A percentile compares a stretch with the other conserved stretches of the same genome.
Conservation (phyloP, 1,139 yeast species). For the Magnusiomyces sp. region DNA sequence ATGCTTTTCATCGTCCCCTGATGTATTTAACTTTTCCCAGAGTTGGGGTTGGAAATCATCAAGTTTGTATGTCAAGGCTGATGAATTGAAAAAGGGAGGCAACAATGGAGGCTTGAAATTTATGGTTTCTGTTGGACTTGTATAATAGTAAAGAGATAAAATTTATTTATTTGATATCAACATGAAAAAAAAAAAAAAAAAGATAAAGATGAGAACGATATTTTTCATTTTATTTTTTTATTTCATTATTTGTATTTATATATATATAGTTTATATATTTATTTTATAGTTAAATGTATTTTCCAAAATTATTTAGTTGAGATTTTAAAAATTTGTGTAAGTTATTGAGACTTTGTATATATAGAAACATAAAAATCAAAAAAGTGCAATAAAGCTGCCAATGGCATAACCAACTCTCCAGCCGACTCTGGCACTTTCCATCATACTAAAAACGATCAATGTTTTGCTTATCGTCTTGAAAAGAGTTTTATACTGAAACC, state of each 20-base stretch:
- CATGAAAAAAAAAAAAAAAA: no score
- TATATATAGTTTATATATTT: neutral
- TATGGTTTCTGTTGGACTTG: constrained; percentile 42
- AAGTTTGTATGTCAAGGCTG: constrained; percentile 41
- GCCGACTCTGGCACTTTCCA: no score
- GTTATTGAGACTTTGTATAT: no score
- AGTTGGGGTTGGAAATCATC: constrained; percentile 52
- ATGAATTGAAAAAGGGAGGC: constrained; percentile 26
- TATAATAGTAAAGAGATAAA: constrained; percentile 18
- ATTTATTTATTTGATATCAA: neutral
- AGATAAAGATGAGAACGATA: no score
- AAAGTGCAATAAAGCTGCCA: no score
- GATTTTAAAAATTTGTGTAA: no score
- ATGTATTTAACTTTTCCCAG: constrained; percentile 42
- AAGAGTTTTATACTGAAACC: no score
- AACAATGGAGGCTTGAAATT: constrained; percentile 38
- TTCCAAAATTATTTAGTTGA: no score
- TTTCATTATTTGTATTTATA: neutral
- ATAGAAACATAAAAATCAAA: no score
- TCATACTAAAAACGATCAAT: no score
- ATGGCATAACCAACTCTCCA: no score
- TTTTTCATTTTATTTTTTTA: neutral
- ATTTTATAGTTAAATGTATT: neutral
- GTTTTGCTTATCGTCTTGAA: no score
- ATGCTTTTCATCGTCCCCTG: constrained; percentile 45